phyloP scores from a whole-genome alignment of 2,329 filamentous ascomycete genomes.

The Diaporthe vaccinii region DNA sequence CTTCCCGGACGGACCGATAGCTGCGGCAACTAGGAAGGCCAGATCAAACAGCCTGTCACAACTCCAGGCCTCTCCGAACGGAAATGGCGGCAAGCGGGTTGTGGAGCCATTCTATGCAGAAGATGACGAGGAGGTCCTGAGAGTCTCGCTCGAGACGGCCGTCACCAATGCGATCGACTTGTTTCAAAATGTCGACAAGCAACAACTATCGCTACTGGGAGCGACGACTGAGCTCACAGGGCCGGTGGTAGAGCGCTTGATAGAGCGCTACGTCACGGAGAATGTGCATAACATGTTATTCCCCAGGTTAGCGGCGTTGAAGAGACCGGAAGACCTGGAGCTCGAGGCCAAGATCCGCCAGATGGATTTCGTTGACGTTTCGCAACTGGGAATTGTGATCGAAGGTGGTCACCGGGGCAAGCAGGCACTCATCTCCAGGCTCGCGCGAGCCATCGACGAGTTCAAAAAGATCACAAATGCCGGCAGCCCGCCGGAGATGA shows the following conservation, averaged over 20 bases:
- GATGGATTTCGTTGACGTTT: slow-evolving; percentile 94
- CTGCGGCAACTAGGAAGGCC: slow-evolving; percentile 66
- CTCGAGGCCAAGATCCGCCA: slow-evolving; percentile 91
- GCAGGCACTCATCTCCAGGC: slow-evolving; percentile 81
- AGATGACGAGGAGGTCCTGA: slow-evolving; percentile 92
- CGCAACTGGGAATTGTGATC: slow-evolving; percentile 90
- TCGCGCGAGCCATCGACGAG: slow-evolving; percentile 85
- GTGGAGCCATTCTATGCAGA: slow-evolving; percentile 80
- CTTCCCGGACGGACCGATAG: slow-evolving; percentile 68
- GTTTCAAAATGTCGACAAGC: slow-evolving; percentile 95
- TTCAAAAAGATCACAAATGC: slow-evolving; percentile 88
- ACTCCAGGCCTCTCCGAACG: slow-evolving; percentile 30
- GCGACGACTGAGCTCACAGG: slow-evolving; percentile 95
- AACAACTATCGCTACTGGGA: slow-evolving; percentile 90
- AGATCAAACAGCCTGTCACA: slow-evolving; percentile 63
- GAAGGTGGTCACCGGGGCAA: slow-evolving; percentile 84
- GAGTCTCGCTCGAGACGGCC: slow-evolving; percentile 88
- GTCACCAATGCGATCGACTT: slow-evolving; percentile 95
- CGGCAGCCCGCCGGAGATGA: slow-evolving; percentile 89
- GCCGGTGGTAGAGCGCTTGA: slow-evolving; percentile 90
- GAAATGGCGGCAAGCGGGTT: slow-evolving; percentile 43
- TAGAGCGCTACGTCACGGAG: slow-evolving; percentile 94
- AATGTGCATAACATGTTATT: slow-evolving; percentile 94
- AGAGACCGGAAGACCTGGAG: slow-evolving; percentile 85
- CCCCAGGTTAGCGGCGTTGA: slow-evolving; percentile 82